Evolutionary conservation across 2,329 filamentous ascomycete species (phyloP).

Genomic region (Tolypocladium sp.): DNA sequence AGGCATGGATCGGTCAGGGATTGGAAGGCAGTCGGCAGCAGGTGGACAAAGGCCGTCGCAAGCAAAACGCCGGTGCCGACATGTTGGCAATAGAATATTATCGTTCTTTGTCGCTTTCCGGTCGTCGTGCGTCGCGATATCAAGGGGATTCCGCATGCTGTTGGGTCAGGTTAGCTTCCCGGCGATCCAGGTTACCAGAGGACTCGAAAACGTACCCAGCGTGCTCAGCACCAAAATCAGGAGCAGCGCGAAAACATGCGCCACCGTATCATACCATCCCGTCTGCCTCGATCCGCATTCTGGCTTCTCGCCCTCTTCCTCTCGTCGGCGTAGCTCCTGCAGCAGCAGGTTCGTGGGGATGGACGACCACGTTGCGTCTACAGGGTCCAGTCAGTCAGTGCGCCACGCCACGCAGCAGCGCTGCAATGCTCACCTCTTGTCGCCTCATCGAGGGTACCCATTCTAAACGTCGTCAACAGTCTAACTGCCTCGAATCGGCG

Average conservation of each 20-base stretch:
- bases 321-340: slow-evolving; percentile 42
- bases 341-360: slow-evolving; percentile 42
- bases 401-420: neutral
- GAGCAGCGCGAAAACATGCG: slow-evolving; percentile 60
- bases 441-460: slow-evolving; percentile 8
- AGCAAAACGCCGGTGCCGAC: slow-evolving; percentile 80
- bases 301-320: slow-evolving; percentile 31
- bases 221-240: slow-evolving; percentile 56
- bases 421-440: slow-evolving; percentile 5
- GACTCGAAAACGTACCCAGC: slow-evolving; percentile 28
- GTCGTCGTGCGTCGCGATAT: slow-evolving; percentile 50
- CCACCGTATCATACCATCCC: slow-evolving; percentile 54
- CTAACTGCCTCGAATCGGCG: neutral
- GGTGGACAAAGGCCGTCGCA: slow-evolving; percentile 76
- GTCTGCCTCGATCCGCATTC: slow-evolving; percentile 42
- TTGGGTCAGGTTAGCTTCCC: neutral
- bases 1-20: slow-evolving; percentile 63
- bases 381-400: neutral
- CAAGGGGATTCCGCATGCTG: slow-evolving; percentile 58
- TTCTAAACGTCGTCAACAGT: slow-evolving; percentile 1
- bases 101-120: slow-evolving; percentile 46
- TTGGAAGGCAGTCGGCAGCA: slow-evolving; percentile 58
- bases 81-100: slow-evolving; percentile 62
- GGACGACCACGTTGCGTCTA: slow-evolving; percentile 32
- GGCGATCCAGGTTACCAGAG: neutral